Base-by-base conservation (phyloP, 495 filamentous ascomycete genomes). In the Penicillium chermesinum region DNA sequence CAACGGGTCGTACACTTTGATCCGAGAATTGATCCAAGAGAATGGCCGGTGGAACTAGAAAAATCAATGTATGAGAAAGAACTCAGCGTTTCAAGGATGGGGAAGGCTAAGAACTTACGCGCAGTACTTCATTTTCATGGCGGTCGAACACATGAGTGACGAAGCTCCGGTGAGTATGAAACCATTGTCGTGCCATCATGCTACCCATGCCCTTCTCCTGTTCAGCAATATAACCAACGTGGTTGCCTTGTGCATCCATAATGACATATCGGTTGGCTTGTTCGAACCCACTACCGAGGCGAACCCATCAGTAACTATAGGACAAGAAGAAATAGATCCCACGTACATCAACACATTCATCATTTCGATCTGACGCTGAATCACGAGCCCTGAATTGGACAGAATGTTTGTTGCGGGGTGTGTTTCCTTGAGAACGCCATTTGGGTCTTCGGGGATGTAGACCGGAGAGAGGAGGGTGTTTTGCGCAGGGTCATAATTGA, bases 241-340 rank as follows among this genome's bases (percentile, higher is more conserved):
- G 82, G 22, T 80, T 78, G 6, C 84, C 84, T 22, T 77, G 67
- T n/a, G 79, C 80, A 69, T 85, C 78, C 76, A 86, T 78, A 41
- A 87, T 85, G 20, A 84, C 74, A 56, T 87, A 87, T 58, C 77
- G 78, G 50, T 87, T 86, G 13, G 84, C 83, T 63, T 87, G 84
- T 63, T 87, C 83, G 50, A 85, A 87, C 0, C 84, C 82, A 34
- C 74, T 76, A 27, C 12, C n/a, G 15, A 15, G 13, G 39, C 17
- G 30, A 2, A 20, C 1, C 15, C 2, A 40, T 58, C 41, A 58
- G 44, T 17, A 10, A 33, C 2, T 10, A 4, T 2, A 15, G 16
- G n/a, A 7, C 21, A 43, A 16, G 4, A 34, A 38, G 19, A 32
- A 21, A n/a, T n/a, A 3, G 10, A 19, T 12, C 16, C 7, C 18